Evolutionary conservation across 305 asterid species (phyloP).

Genomic region (Rubia tinctorum): DNA sequence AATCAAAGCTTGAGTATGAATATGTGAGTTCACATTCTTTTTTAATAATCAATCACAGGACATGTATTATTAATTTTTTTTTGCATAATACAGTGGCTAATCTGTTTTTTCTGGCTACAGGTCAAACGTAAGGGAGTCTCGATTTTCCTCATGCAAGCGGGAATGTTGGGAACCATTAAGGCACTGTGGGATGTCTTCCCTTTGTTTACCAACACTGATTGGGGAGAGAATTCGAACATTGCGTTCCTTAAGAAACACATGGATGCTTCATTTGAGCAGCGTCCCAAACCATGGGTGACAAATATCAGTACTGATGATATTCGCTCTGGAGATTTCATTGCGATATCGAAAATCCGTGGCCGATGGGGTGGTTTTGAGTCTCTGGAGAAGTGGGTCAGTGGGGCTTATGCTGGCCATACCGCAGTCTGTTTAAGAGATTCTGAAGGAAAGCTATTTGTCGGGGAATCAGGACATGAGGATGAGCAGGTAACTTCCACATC

Average conservation of each 20-base stretch:
- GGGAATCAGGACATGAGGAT: slow-evolving; percentile 93
- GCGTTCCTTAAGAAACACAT: slow-evolving; percentile 78
- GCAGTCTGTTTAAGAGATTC: slow-evolving; percentile 93
- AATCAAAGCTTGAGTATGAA: slow-evolving; percentile 66
- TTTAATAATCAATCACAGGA: not conserved
- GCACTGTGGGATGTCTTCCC: slow-evolving; percentile 98
- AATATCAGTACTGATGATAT: slow-evolving; percentile 66
- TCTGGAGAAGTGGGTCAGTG: slow-evolving; percentile 95
- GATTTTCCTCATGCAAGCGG: slow-evolving; percentile 92
- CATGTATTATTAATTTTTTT: slow-evolving; percentile 10
- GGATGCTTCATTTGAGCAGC: slow-evolving; percentile 77
- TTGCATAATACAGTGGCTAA: slow-evolving; percentile 12
- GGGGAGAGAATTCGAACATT: slow-evolving; percentile 83
- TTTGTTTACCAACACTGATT: slow-evolving; percentile 60
- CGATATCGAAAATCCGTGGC: slow-evolving; percentile 83
- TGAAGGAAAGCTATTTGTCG: slow-evolving; percentile 90
- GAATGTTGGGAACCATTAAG: slow-evolving; percentile 72
- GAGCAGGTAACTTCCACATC: slow-evolving; percentile 49
- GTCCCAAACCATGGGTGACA: slow-evolving; percentile 92
- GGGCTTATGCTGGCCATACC: slow-evolving; percentile 91
- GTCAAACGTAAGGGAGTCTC: slow-evolving; percentile 75
- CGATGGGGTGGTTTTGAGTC: slow-evolving; percentile 98
- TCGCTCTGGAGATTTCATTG: slow-evolving; percentile 93
- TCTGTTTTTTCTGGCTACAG: slow-evolving; percentile 32
- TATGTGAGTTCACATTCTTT: slow-evolving; percentile 29